Base-by-base conservation (phyloP, 169 alveolate species). In the Cryptosporidium muris region DNA sequence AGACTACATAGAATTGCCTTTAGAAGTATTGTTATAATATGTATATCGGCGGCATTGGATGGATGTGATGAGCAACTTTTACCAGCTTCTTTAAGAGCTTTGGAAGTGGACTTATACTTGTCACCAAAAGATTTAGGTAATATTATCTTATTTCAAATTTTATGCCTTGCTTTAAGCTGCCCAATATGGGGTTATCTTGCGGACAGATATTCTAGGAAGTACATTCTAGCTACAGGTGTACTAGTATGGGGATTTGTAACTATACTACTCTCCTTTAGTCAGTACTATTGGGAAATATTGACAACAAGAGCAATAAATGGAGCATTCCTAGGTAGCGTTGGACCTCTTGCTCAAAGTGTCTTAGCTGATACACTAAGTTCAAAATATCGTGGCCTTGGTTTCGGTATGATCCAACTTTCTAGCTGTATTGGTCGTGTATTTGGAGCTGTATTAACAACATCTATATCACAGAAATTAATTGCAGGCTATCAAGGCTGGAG, bases 181-280 rank as follows among this genome's bases (percentile, higher is more conserved):
- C 97, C 97, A 7, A 81, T 94, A 42, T 95, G 97, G 98, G 98
- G 98, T 9, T 92, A 81, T 54, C 82, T 94, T 58, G 92, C 95
- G 14, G 98, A 95, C 80, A 89, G 90, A 63, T 90, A 89, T 89
- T 91, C 96, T 14, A 66, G 93, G 80, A 91, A 92, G 63, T 90
- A 94, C 91, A 90, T 94, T 64, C 88, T 94, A 40, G 95, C 92
- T 43, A 80, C 89, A 54, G 98, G 96, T n/a, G 90, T 93, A 42
- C 88, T 90, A 7, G 85, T 88, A n/a, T 92, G 96, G 93, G 98
- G 98, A 9, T 56, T 93, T 16, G 91, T 93, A 36, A 89, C 95
- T 1, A 93, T 93, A 14, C 60, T 82, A 7, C 88, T 95, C 52
- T 95, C 95, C 9, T 81, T 88, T 51, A 91, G 91, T 65, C 81